Percentiles rank a stretch among this genome's conserved stretches.
These are phyloP conservation scores for Salix udensis DNA, from an alignment of 345 rosid species.

Conservation along the genomic window DNA sequence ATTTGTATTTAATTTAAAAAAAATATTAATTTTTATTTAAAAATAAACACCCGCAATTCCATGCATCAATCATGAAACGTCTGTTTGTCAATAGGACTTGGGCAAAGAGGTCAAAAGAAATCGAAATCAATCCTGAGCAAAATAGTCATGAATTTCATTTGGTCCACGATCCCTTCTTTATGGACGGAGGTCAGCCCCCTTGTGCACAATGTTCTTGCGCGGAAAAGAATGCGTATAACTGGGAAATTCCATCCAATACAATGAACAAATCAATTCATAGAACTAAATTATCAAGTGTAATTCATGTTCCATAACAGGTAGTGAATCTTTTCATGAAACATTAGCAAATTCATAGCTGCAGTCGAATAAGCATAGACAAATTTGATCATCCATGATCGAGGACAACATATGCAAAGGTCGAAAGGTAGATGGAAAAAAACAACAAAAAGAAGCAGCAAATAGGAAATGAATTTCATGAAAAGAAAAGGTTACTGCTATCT, in stretches of 20 bases:
- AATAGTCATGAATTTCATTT: neutral
- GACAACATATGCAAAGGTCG: neutral
- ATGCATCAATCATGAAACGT: no score
- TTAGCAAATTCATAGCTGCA: neutral
- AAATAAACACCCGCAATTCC: no score
- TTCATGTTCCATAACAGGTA: neutral
- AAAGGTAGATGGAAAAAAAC: neutral
- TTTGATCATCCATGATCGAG: neutral
- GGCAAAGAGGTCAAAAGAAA: neutral
- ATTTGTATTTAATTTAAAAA: no score
- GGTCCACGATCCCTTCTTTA: no score
- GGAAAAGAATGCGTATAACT: neutral
- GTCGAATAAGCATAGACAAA: neutral
- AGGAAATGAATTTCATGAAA: neutral
- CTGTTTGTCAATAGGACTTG: neutral
- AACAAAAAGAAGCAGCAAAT: neutral
- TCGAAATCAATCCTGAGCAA: neutral
- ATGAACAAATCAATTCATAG: neutral
- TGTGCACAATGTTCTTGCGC: neutral
- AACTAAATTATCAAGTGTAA: neutral
- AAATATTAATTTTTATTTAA: no score
- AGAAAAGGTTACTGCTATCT: neutral
- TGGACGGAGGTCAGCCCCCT: no score
- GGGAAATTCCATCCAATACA: neutral
- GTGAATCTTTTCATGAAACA: neutral